phyloP scores from a whole-genome alignment of 1,139 yeast species.

The Hyphopichia wangnamkhiaoensis region DNA sequence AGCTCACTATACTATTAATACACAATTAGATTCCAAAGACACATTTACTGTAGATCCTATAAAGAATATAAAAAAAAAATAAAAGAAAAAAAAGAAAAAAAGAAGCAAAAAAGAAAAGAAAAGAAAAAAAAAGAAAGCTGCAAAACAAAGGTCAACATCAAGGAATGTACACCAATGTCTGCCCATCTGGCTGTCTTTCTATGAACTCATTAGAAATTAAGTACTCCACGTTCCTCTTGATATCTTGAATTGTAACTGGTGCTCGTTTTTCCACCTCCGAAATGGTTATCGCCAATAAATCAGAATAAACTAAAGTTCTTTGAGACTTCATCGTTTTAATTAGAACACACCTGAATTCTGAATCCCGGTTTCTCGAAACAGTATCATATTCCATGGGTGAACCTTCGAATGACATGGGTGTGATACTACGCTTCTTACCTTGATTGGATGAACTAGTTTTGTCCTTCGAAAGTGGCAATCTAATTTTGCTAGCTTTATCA shows the following conservation, averaged over 20 bases:
- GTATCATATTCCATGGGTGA: slow-evolving; percentile 2
- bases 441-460: too few species aligned
- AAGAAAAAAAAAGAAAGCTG: background rate
- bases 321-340: slow-evolving; percentile 36
- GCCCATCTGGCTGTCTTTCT: slow-evolving; percentile 24
- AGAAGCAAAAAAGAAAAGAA: background rate
- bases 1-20: too few species aligned
- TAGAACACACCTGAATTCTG: slow-evolving; percentile 31
- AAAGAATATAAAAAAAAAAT: too few species aligned
- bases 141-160: slow-evolving; percentile 10
- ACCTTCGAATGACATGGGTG: background rate
- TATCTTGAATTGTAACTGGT: slow-evolving; percentile 28
- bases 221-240: slow-evolving; percentile 35
- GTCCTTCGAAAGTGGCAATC: slow-evolving; percentile 35
- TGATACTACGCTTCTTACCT: too few species aligned
- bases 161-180: slow-evolving; percentile 32
- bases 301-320: slow-evolving; percentile 19
- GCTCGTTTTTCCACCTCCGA: slow-evolving; percentile 23
- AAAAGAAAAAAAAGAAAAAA: too few species aligned
- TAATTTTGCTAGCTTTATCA: slow-evolving; percentile 30
- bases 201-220: slow-evolving; percentile 37
- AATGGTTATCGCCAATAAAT: slow-evolving; percentile 27
- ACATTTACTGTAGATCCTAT: too few species aligned
- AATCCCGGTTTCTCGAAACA: slow-evolving; percentile 23
- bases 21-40: too few species aligned